Evolutionary conservation across 495 filamentous ascomycete species (phyloP), one percentile per base, ranked within the genome.

Genomic region (Cercophora scortea): DNA sequence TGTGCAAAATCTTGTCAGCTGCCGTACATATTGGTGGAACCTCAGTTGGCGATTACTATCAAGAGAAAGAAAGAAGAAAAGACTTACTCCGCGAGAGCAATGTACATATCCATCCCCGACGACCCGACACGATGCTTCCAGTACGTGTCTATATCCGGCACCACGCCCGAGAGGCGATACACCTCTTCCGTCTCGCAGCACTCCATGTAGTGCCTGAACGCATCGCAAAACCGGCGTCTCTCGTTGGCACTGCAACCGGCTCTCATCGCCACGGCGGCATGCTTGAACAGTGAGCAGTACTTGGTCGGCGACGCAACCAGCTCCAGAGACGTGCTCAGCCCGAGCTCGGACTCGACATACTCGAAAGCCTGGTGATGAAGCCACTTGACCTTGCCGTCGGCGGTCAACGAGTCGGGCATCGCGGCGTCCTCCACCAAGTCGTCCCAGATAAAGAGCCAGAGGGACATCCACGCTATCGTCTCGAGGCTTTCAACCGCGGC

Each of bases 401-500:
- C 44, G 3, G 47, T 32, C 9, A 11, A 16, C 1, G 47, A 41
- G 17, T n/a, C 38, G 0, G 49, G 39, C 35, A 47, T 39, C 8
- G 32, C 51, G 17, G 17, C 51, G 16, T 62, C 49, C 48, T 65
- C 63, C 33, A 62, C 52, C 1, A 57, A 53, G 32, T 65, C 63
- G 18, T 65, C 68, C 66, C 68, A 71, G 13, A 64, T 45, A 45
- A 71, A 66, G 34, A 71, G 48, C 64, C 64, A 71, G 40, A 71
- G 55, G 9, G 55, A 42, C 17, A 62, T 58, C 53, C 57, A 66
- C 1, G 57, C 44, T 11, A 64, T 53, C 11, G 56, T 66, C 41
- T 56, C 34, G 41, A 65, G 61, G 9, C 52, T 47, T 40, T 60
- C 52, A 19, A 63, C 51, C 0, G 60, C 19, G 17, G 58, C 53